These are phyloP conservation scores for Mortierella hygrophila DNA, from an alignment of 192 early-diverging fungal genomes.

Conservation along the genomic window DNA sequence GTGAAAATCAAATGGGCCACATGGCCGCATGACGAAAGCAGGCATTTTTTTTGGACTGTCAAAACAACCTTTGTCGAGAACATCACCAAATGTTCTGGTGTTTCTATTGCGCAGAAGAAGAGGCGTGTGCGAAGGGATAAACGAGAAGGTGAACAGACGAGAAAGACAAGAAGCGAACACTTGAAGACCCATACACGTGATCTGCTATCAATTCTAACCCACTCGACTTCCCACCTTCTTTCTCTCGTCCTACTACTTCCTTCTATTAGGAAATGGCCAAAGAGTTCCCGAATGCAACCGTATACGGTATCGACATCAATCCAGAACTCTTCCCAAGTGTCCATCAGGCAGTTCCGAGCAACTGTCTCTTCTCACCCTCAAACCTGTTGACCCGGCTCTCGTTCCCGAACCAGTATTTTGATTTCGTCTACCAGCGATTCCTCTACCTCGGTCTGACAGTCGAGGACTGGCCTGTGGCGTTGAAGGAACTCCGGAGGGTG, in stretches of 20 bases:
- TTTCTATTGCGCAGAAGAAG: not conserved
- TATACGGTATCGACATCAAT: constrained; percentile 55
- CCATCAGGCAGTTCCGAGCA: constrained; percentile 45
- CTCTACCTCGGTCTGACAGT: constrained; percentile 49
- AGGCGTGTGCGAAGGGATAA: not conserved
- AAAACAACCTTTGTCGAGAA: not conserved
- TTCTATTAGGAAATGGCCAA: constrained; percentile 48
- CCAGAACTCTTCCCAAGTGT: constrained; percentile 48
- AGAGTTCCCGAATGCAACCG: constrained; percentile 49
- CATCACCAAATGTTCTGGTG: no score
- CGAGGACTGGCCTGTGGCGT: constrained; percentile 53
- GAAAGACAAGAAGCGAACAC: no score
- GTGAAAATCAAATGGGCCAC: not conserved
- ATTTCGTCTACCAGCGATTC: constrained; percentile 58
- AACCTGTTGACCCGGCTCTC: constrained; percentile 57
- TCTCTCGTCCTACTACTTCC: not conserved
- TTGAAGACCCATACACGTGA: not conserved
- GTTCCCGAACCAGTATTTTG: constrained; percentile 58
- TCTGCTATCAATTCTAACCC: not conserved
- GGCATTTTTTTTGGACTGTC: not conserved
- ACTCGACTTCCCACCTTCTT: not conserved
- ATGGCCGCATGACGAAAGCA: not conserved
- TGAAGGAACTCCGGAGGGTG: constrained; percentile 50
- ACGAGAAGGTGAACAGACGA: not conserved
- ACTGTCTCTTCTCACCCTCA: constrained; percentile 48